phyloP scores from a whole-genome alignment of 257 asterid species.

The Cinchona pubescens region DNA sequence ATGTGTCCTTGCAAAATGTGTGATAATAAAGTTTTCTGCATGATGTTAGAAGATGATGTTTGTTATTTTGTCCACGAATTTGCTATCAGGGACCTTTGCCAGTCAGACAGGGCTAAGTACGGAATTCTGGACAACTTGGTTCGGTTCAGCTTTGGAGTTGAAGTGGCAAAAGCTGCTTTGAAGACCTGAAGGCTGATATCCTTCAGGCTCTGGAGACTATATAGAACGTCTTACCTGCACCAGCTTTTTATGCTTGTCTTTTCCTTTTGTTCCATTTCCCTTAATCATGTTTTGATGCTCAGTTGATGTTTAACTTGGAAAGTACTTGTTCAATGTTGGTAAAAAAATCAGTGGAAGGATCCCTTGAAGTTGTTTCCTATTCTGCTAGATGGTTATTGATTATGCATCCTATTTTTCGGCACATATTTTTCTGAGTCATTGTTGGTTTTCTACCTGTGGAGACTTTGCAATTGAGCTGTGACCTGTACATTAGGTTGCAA shows the following conservation, averaged over 20 bases:
- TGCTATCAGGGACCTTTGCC: slow-evolving; percentile 73
- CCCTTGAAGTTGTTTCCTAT: background rate
- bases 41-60: background rate
- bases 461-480: too few species aligned
- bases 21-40: background rate
- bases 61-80: background rate
- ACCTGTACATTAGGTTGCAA: background rate
- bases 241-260: background rate
- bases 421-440: background rate
- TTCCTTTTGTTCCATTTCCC: background rate
- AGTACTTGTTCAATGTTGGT: background rate
- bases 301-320: background rate
- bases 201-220: slow-evolving; percentile 84
- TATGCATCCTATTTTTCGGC: background rate
- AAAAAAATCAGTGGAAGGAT: background rate
- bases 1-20: background rate
- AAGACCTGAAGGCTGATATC: slow-evolving; percentile 73
- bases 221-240: slow-evolving; percentile 25
- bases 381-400: background rate
- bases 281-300: background rate
- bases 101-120: slow-evolving; percentile 79
- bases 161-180: too few species aligned
- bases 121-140: slow-evolving; percentile 91
- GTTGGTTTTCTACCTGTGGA: background rate
- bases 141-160: slow-evolving; percentile 93